Evolutionary conservation across 495 filamentous ascomycete genomes (phyloP).

Genomic region (Neurospora sp.): DNA sequence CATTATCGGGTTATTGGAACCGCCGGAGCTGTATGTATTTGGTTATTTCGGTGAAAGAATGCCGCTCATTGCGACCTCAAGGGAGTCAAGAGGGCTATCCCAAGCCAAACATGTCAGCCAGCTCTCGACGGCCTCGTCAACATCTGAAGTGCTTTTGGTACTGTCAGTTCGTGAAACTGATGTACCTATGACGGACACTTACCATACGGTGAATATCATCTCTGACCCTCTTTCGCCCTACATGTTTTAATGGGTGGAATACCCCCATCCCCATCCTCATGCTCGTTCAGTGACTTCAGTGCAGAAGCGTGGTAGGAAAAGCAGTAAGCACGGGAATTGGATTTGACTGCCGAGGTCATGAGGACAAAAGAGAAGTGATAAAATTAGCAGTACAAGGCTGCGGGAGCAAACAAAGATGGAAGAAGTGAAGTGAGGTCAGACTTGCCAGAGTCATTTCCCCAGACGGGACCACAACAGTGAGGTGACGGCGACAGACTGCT

Average conservation of each 20-base stretch:
- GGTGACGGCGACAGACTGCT: background rate
- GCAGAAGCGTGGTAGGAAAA: background rate
- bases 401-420: background rate
- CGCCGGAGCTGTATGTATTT: background rate
- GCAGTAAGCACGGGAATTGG: background rate
- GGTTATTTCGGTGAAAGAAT: background rate
- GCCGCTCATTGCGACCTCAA: background rate
- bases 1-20: background rate
- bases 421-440: background rate
- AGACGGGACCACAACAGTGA: background rate
- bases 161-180: background rate
- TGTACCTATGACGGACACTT: background rate
- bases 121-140: background rate
- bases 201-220: background rate
- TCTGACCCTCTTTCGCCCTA: background rate
- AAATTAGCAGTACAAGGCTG: background rate
- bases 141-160: background rate
- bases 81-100: background rate
- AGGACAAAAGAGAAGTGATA: background rate
- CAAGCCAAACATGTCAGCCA: background rate
- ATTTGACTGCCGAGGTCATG: background rate
- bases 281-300: background rate
- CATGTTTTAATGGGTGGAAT: background rate
- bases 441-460: background rate
- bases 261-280: background rate